Conservation (phyloP, 2,329 filamentous ascomycete species). For the Eurotiales sp. region DNA sequence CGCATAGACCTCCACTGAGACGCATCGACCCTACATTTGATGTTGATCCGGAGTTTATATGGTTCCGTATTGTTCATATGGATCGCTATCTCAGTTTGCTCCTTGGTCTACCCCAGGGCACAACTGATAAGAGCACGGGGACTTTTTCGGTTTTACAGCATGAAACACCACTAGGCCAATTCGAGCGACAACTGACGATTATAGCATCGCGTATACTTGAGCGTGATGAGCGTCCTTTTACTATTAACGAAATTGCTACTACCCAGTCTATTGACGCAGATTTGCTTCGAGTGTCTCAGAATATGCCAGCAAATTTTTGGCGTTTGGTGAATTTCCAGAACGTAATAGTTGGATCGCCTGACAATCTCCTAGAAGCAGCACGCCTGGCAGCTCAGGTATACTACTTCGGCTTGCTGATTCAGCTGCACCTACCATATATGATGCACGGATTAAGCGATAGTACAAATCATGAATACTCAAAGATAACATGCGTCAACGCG, state of each 20-base stretch:
- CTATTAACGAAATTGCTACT: constrained; percentile 20
- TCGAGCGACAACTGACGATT: constrained; percentile 31
- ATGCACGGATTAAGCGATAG: constrained; percentile 21
- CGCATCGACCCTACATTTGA: constrained; percentile 13
- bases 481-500: constrained; percentile 36
- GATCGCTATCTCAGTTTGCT: constrained; percentile 39
- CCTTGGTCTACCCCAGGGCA: constrained; percentile 34
- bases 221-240: constrained; percentile 29
- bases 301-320: constrained; percentile 38
- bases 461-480: constrained; percentile 29
- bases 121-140: constrained; percentile 21
- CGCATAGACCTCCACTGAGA: constrained; percentile 15
- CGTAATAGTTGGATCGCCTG: constrained; percentile 15
- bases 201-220: constrained; percentile 37
- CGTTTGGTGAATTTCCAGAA: constrained; percentile 23
- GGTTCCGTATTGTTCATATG: constrained; percentile 35
- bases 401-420: constrained; percentile 38
- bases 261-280: constrained; percentile 32
- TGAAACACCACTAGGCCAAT: constrained; percentile 24
- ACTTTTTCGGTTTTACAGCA: constrained; percentile 15
- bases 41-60: constrained; percentile 24
- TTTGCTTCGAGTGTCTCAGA: constrained; percentile 28
- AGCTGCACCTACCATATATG: constrained; percentile 42
- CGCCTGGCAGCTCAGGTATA: constrained; percentile 34
- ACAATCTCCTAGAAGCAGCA: constrained; percentile 26